Conservation (phyloP, 129 eudicot species). For the Lonicera japonica region DNA sequence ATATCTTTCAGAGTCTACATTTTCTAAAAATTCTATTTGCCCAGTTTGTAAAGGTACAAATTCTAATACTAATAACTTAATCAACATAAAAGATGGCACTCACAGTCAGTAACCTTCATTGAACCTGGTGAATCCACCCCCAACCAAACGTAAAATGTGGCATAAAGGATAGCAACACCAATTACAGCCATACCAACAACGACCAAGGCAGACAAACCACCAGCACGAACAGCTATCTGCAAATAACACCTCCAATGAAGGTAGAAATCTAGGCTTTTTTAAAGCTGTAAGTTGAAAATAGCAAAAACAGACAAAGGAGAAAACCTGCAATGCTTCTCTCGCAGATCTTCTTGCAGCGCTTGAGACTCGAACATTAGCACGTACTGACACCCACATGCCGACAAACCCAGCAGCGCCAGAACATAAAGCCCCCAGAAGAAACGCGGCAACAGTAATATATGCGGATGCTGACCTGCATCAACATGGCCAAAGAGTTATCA, state of each 20-base stretch:
- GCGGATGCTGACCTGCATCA: constrained; percentile 80
- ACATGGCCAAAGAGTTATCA: constrained; percentile 9
- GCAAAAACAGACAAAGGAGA: constrained; percentile 4
- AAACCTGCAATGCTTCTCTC: constrained; percentile 92
- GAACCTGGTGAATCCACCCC: constrained; percentile 87
- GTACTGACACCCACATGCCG: constrained; percentile 99
- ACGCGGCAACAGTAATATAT: constrained; percentile 73
- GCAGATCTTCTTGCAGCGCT: constrained; percentile 99
- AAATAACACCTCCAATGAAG: constrained; percentile 16
- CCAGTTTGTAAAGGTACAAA: not conserved
- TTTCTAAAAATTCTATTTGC: not conserved
- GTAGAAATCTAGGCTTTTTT: constrained; percentile 10
- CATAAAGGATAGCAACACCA: constrained; percentile 90
- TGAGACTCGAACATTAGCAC: constrained; percentile 96
- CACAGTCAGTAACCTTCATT: constrained; percentile 92
- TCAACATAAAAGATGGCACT: constrained; percentile 31
- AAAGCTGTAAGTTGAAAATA: not conserved
- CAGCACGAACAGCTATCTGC: constrained; percentile 95
- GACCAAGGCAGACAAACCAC: constrained; percentile 92
- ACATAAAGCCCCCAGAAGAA: constrained; percentile 89
- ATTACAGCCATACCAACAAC: constrained; percentile 98
- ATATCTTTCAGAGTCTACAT: not conserved
- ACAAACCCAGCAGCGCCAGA: constrained; percentile 99
- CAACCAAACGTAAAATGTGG: constrained; percentile 81
- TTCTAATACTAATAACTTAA: not conserved